Evolutionary conservation across 2,329 filamentous ascomycete genomes (phyloP), one percentile per base, ranked within the genome.

Genomic region (Ascochyta pisi): DNA sequence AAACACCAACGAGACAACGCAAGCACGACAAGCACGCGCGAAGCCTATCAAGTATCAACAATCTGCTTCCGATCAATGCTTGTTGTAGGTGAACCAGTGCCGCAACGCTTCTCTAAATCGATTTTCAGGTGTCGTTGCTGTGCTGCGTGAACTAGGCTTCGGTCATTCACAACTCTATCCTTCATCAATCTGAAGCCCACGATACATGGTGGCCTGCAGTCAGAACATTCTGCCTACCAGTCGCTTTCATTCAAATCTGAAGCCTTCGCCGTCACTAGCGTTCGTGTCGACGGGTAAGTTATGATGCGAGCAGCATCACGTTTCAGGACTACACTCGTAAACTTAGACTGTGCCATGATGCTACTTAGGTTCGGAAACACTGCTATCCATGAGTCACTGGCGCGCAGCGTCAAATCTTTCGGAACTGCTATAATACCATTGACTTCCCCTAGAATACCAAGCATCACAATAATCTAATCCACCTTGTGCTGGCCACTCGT

Each of bases 1-100:
- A 58, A 50, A 58, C 55, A 47, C 41, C 41, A 54, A 46, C 50
- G 50, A 50, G 45, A 58, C 55, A 43, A 38, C 40, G 42, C 7
- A 54, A 58, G 55, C 55, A 58, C n/a, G 50, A 54, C 41, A 47
- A 57, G 45, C 50, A 57, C 33, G 40, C 35, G 31, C 54, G 45
- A 58, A 54, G 45, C 46, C 43, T 8, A 16, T 13, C 24, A 19
- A 40, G 54, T 37, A 13, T 37, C 39, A 53, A 41, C 3, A n/a
- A n/a, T 34, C 6, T 27, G 19, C 8, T 5, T 41, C 27, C 26
- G 22, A 19, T 16, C 27, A 43, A 35, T 41, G 24, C 31, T 43
- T 29, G 7, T 33, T 35, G 10, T 26, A 12, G 6, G 10, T 13
- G 6, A 22, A 29, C 26, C 27, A 19, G 10, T n/a, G 8, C 9